phyloP scores from a whole-genome alignment of 148 eudicot genomes.

The Dysphania ambrosioides region DNA sequence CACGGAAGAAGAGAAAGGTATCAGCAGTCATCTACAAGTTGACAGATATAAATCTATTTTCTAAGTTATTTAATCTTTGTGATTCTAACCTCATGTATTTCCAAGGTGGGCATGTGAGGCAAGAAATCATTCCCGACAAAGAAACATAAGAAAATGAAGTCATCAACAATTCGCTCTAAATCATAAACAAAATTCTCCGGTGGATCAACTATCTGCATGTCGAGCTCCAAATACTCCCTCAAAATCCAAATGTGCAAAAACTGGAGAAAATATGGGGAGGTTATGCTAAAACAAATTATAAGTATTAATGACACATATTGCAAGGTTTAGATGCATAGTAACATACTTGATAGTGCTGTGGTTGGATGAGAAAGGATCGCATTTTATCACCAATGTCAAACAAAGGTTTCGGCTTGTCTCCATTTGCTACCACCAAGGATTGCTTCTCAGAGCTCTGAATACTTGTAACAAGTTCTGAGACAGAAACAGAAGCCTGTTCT shows the following conservation, averaged over 20 bases:
- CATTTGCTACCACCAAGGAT: not conserved
- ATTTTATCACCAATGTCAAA: not conserved
- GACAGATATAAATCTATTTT: not conserved
- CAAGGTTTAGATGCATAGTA: not conserved
- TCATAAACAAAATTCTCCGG: conserved; percentile 52
- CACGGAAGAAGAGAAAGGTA: not conserved
- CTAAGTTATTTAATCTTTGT: not conserved
- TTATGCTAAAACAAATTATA: not conserved
- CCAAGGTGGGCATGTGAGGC: conserved; percentile 95
- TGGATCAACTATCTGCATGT: conserved; percentile 66
- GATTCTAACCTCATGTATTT: conserved; percentile 76
- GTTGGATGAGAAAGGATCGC: not conserved
- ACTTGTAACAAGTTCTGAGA: conserved; percentile 3
- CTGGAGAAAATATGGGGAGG: conserved; percentile 46
- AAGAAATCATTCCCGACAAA: conserved; percentile 95
- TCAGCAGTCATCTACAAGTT: not conserved
- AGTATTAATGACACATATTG: not conserved
- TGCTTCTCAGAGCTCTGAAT: conserved; percentile 4
- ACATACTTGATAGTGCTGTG: conserved; percentile 23
- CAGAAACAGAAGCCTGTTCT: conserved; percentile 3
- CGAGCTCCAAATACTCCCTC: conserved; percentile 84
- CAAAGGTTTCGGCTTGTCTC: not conserved
- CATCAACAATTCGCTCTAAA: conserved; percentile 78
- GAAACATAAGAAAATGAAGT: conserved; percentile 90
- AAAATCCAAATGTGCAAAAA: conserved; percentile 88